Base-by-base conservation (phyloP, 495 filamentous ascomycete species). In the Monascus purpureus region DNA sequence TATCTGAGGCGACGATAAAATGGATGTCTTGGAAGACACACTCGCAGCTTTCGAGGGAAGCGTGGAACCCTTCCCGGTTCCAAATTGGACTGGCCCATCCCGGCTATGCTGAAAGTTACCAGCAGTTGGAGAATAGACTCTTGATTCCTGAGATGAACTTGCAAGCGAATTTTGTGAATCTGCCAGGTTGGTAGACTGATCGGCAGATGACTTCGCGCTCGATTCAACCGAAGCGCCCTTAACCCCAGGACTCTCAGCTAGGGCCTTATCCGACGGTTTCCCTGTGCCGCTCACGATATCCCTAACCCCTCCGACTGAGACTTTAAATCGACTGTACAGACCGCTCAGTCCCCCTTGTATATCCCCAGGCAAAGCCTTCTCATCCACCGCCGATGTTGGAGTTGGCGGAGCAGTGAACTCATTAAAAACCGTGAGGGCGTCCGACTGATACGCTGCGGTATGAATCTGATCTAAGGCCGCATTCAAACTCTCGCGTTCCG, bases 401-500 rank as follows among this genome's bases (percentile, higher is more conserved):
- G 46, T 48, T 4, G 66, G 65, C 7, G 65, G 67, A 27, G 52
- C 58, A 0, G 65, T 65, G 35, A 90, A 82, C 29, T 92, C 85
- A 53, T 87, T 86, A 57, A 95, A 95, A 13, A 81, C 84, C 7
- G 84, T 93, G 8, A 93, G 61, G 20, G 70, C 66, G 19, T 77
- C 78, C 8, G 81, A 79, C 39, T 82, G 80, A 41, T 78, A 87
- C 4, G 86, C 82, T 13, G 78, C 65, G 11, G 57, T 81, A 55
- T 95, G 86, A 20, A 93, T 93, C 32, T 81, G 73, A 52, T 90
- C 82, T 20, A 95, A 70, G 9, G 78, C 66, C 33, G 82, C 69
- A 13, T 79, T 68, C 13, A 85, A 66, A 11, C 72, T 71, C 32
- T 82, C 78, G 46, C 69, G 75, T 49, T 86, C 80, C 33, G 77